Conservation (phyloP, 2,329 filamentous ascomycete species). For the Talaromyces amestolkiae region DNA sequence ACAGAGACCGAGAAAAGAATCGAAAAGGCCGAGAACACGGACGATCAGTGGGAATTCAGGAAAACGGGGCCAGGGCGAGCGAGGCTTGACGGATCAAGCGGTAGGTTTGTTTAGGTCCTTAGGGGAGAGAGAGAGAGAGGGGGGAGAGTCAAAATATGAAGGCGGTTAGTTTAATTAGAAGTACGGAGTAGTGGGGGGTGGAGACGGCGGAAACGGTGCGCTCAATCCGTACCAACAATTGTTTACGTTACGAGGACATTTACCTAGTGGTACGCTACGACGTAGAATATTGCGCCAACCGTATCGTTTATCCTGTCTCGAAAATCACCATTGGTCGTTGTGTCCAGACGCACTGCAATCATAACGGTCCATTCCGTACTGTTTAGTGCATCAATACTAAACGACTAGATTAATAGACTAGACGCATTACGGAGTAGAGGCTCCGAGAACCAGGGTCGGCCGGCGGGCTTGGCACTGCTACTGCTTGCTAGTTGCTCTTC, state of each 20-base stretch:
- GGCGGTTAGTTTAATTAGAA: slow-evolving; percentile 1
- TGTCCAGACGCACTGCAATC: neutral
- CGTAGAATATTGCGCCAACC: neutral
- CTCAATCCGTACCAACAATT: slow-evolving; percentile 8
- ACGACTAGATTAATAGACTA: neutral
- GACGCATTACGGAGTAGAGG: slow-evolving; percentile 1
- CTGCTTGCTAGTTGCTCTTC: neutral
- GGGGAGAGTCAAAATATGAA: neutral
- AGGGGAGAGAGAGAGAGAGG: neutral
- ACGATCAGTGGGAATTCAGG: slow-evolving; percentile 7
- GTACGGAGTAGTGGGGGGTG: slow-evolving; percentile 11
- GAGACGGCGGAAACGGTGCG: slow-evolving; percentile 15
- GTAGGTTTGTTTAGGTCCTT: neutral
- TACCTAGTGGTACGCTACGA: neutral
- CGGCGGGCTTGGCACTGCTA: slow-evolving; percentile 7
- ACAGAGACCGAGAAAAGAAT: neutral
- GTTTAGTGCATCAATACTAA: too few relatives aligned
- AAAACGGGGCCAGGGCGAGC: neutral
- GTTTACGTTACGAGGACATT: too few relatives aligned
- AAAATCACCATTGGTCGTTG: neutral
- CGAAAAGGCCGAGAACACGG: slow-evolving; percentile 12
- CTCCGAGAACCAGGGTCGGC: slow-evolving; percentile 16
- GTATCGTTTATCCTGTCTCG: neutral
- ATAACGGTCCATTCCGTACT: neutral
- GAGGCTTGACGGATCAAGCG: neutral